phyloP scores from a whole-genome alignment of 2,329 filamentous ascomycete species.

The Arachnopeziza araneosa region DNA sequence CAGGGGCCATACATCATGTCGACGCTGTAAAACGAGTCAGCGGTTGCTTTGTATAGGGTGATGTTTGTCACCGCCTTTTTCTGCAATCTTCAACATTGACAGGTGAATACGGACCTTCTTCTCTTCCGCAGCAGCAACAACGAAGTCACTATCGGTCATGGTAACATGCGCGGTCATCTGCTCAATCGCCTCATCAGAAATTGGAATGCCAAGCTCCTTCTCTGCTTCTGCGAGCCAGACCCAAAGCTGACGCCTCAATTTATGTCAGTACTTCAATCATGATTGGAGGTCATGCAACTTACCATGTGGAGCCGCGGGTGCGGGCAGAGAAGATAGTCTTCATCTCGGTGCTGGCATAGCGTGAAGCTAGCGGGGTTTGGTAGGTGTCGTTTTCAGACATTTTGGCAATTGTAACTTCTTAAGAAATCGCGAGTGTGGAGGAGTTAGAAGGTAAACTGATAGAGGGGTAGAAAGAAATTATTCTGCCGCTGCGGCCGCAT shows the following conservation, averaged over 20 bases:
- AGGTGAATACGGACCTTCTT: conserved; percentile 38
- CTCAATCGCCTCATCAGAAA: conserved; percentile 68
- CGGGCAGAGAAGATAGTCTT: conserved; percentile 73
- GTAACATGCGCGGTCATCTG: conserved; percentile 69
- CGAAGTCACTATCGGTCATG: conserved; percentile 75
- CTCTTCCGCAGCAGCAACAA: conserved; percentile 70
- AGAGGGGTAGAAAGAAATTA: too few relatives aligned
- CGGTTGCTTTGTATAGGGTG: not conserved
- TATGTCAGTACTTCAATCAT: not conserved
- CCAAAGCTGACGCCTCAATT: conserved; percentile 55
- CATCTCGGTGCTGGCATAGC: conserved; percentile 69
- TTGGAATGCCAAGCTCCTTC: conserved; percentile 72
- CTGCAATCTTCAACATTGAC: too few relatives aligned
- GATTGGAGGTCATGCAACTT: not conserved
- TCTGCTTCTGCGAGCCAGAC: conserved; percentile 76
- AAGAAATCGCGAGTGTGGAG: not conserved
- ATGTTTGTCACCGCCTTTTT: not conserved
- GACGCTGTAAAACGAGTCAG: conserved; percentile 32
- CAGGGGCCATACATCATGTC: conserved; percentile 55
- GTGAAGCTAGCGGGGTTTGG: conserved; percentile 62
- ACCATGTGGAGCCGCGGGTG: conserved; percentile 44
- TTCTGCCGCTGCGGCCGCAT: too few relatives aligned
- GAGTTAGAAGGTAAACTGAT: too few relatives aligned
- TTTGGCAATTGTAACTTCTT: not conserved
- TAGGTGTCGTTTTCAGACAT: conserved; percentile 44